Evolutionary conservation across 495 filamentous ascomycete genomes (phyloP), one percentile per base, ranked within the genome.

Genomic region (Hypoxylon cercidicola): DNA sequence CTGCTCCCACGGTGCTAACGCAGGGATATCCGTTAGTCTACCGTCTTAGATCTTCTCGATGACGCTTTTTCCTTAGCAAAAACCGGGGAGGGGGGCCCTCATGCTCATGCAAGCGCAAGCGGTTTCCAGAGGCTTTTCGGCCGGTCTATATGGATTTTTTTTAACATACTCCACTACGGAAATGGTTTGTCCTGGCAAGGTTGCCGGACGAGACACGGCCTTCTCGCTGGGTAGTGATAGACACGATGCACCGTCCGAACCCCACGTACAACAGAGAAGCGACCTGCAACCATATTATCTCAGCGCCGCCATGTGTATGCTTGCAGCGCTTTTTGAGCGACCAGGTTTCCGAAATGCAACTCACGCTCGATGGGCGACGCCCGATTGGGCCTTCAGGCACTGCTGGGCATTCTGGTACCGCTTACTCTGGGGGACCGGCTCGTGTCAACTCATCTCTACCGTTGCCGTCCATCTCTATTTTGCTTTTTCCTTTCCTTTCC

Each of bases 231-330:
- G 64, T 49, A 73, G 72, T 37, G 79, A 81, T 20, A 87, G 68
- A 47, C 76, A 79, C 19, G 77, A 76, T 13, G 87, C 88, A 32
- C 89, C 89, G 37, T 81, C 73, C 47, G 81, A 72, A 47, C 89
- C 88, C 89, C 89, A 92, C 55, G 89, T 90, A 74, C 89, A 91
- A 53, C 81, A 79, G 43, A 88, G 74, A 19, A 87, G 71, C 20
- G 81, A 78, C 40, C 88, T 90, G 55, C 49, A 56, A 62, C 55
- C 54, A 43, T 57, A 56, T 71, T 53, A 66, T 68, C 60, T 71
- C 72, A 71, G 59, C 61, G 46, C 50, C 54, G 52, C 62, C 46
- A 60, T 45, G 20, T 40, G 34, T 23, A 43, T 54, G 64, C 63
- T 71, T 71, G 71, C 65, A 67, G 51, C 51, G 28, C 41, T 47